These are phyloP conservation scores for Vitis labrusca DNA, from an alignment of 164 flowering plant species.

Conservation along the genomic window DNA sequence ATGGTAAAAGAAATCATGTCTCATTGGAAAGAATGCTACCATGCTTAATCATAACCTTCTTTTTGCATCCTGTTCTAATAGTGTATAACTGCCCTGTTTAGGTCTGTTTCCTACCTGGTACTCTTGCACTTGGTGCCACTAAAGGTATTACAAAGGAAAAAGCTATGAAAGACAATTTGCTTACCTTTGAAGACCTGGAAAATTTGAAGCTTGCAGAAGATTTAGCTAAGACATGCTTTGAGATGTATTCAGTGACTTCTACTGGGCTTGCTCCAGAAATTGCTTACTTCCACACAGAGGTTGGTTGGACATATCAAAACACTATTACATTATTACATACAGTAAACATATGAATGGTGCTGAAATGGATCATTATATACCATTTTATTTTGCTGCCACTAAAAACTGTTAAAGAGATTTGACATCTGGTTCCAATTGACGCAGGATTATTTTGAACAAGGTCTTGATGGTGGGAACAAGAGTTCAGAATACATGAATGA, in stretches of 20 bases:
- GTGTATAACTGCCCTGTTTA: slow-evolving; percentile 23
- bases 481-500: slow-evolving; percentile 70
- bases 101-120: slow-evolving; percentile 98
- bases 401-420: slow-evolving; percentile 5
- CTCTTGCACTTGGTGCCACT: slow-evolving; percentile 98
- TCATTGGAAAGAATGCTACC: background rate
- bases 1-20: background rate
- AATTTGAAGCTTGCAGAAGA: slow-evolving; percentile 96
- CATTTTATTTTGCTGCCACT: background rate
- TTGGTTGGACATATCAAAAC: slow-evolving; percentile 22
- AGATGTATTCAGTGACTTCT: slow-evolving; percentile 88
- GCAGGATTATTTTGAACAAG: slow-evolving; percentile 72
- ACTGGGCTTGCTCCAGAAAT: slow-evolving; percentile 99
- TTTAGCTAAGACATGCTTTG: slow-evolving; percentile 82
- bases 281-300: slow-evolving; percentile 82
- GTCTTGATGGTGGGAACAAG: slow-evolving; percentile 90
- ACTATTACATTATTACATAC: background rate
- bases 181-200: slow-evolving; percentile 78
- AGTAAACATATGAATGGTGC: background rate
- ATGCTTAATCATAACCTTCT: background rate
- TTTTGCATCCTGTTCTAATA: background rate
- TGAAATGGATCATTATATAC: background rate
- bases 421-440: slow-evolving; percentile 17
- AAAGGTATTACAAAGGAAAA: slow-evolving; percentile 78
- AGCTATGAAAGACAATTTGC: slow-evolving; percentile 71